Evolutionary conservation across 73 alveolate genomes (phyloP).

Genomic region (Paraurostyla sp.): DNA sequence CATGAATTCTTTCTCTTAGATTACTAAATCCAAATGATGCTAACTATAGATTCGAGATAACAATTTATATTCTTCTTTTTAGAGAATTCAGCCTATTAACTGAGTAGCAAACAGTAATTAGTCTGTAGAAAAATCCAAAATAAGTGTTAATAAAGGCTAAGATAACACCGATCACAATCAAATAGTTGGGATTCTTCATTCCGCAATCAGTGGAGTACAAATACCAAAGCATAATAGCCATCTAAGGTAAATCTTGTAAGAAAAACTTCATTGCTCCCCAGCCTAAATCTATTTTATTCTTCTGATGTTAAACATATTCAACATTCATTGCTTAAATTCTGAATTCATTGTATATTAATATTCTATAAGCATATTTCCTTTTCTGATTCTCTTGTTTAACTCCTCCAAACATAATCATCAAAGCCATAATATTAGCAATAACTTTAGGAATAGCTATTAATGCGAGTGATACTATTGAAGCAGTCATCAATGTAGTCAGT

Average conservation of each 20-base stretch:
- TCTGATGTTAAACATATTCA: conserved; percentile 27
- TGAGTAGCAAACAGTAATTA: conserved; percentile 9
- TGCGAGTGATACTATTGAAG: background rate
- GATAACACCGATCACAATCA: background rate
- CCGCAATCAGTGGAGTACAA: conserved; percentile 42
- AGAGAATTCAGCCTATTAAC: background rate
- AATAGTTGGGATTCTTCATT: background rate
- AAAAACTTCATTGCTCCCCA: conserved; percentile 46
- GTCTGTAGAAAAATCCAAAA: conserved; percentile 49
- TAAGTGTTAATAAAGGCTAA: conserved; percentile 25
- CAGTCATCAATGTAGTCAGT: background rate
- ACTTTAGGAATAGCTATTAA: background rate
- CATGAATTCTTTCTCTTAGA: conserved; percentile 22
- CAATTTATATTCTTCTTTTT: conserved; percentile 22
- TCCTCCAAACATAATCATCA: conserved; percentile 36
- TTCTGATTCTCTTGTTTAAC: conserved; percentile 2
- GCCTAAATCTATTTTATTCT: conserved; percentile 15
- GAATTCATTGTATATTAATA: conserved; percentile 16
- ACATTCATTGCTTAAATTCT: conserved; percentile 43
- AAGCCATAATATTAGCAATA: background rate
- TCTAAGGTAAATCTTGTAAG: conserved; percentile 28
- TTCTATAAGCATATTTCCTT: conserved; percentile 41
- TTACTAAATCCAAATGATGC: conserved; percentile 48
- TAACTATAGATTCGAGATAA: background rate
- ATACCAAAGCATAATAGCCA: background rate